Evolutionary conservation across 1,139 yeast species (phyloP), one percentile per base, ranked within the genome.

Genomic region (Meyerozyma sp.): DNA sequence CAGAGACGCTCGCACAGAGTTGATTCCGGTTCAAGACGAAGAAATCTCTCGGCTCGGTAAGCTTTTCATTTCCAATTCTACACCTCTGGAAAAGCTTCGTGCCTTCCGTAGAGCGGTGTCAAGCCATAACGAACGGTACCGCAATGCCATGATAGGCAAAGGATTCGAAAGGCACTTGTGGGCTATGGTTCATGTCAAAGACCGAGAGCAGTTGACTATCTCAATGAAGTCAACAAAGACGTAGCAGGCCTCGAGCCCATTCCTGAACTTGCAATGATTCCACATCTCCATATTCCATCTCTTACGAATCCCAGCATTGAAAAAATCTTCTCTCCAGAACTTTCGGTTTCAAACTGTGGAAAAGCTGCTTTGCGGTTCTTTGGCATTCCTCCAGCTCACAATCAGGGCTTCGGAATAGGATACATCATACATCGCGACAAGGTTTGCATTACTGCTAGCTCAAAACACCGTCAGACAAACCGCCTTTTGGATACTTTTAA

Each of bases 391-490:
- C 94, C 93, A 1, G 87, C 89, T 0, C 70, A 75, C 21, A 81
- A 85, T 41, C 81, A 81, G 51, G 94, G 94, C 0, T 84, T 82
- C 58, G 93, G 91, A 11, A 73, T 84, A 38, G 93, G 91, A 0
- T 85, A 85, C 55, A 82, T 84, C 39, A 76, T 84, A 44, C 87
- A 84, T 57, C 76, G 75, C 46, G 89, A 83, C 52, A 66, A 66
- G 40, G 68, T 72, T 4, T 73, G 74, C 18, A 73, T 85, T 23
- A 81, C 88, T n/a, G 67, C 84, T 41, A 80, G 85, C 20, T 82
- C 90, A 9, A 86, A 84, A 59, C 81, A 79, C 66, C 73, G 93
- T 52, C 93, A 84, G 62, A 85, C 89, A 1, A 79, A 75, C 32
- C 65, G 94, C 47, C 77, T 84, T 47, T 66, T 84, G 55, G 78